A percentile compares a stretch with the other conserved stretches of the same genome.
Conservation (phyloP, 768 basidiomycete species). For the Candolleomyces aberdarensis region DNA sequence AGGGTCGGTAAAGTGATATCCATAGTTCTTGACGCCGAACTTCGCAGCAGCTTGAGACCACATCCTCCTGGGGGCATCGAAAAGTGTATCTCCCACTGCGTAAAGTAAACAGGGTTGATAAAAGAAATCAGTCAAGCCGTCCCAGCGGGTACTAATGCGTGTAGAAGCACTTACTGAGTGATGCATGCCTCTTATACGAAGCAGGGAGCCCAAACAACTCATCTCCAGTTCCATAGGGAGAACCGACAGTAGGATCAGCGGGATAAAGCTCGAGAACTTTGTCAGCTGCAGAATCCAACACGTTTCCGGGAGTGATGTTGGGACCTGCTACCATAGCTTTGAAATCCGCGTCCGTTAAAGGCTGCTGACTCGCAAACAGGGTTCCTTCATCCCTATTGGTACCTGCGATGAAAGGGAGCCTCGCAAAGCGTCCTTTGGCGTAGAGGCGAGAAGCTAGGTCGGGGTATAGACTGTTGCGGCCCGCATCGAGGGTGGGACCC, state of each 20-base stretch:
- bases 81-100: conserved; percentile 36
- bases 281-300: conserved; percentile 15
- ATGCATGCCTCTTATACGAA: conserved; percentile 28
- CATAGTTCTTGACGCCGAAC: conserved; percentile 34
- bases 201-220: conserved; percentile 11
- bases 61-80: conserved; percentile 36
- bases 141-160: neutral
- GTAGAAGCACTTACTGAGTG: conserved; percentile 20
- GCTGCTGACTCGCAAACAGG: neutral
- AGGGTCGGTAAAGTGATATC: conserved; percentile 42
- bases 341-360: neutral
- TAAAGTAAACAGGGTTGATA: too few relatives aligned
- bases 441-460: conserved; percentile 35
- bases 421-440: conserved; percentile 23
- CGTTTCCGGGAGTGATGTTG: neutral
- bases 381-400: conserved; percentile 41
- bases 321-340: neutral
- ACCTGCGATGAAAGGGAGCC: conserved; percentile 45
- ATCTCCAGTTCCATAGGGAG: conserved; percentile 44
- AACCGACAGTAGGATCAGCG: conserved; percentile 36
- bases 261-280: conserved; percentile 38
- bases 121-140: neutral
- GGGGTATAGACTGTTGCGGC: conserved; percentile 34
- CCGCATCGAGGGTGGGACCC: conserved; percentile 36
- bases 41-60: conserved; percentile 39